Evolutionary conservation across 176 grass and related monocot genomes (phyloP).

Genomic region (Areca catechu): DNA sequence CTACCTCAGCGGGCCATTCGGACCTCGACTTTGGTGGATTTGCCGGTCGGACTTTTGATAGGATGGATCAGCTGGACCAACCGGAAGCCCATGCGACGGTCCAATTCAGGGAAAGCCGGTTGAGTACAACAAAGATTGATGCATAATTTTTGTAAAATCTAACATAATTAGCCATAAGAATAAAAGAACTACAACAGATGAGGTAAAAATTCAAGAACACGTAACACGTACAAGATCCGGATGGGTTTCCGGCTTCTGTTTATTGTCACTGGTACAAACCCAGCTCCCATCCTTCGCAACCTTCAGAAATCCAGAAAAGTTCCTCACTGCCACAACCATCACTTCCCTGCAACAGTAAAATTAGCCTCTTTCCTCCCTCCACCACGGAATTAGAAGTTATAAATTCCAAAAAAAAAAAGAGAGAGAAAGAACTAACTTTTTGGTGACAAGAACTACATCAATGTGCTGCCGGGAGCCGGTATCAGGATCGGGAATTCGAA

Average conservation of each 20-base stretch:
- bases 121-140: too few species aligned
- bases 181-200: too few species aligned
- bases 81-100: too few species aligned
- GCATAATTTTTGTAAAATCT: too few species aligned
- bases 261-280: conserved; percentile 51
- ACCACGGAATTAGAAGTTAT: neutral
- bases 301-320: conserved; percentile 59
- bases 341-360: conserved; percentile 44
- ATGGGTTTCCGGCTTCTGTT: conserved; percentile 41
- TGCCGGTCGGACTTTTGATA: too few species aligned
- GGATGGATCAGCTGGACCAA: too few species aligned
- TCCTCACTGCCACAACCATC: conserved; percentile 81
- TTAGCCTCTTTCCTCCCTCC: conserved; percentile 3
- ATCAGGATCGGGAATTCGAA: conserved; percentile 87
- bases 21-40: too few species aligned
- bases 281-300: conserved; percentile 67
- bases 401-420: neutral
- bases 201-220: neutral
- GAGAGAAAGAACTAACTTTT: conserved; percentile 30
- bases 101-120: too few species aligned
- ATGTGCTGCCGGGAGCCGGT: conserved; percentile 62
- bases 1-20: too few species aligned
- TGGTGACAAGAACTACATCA: conserved; percentile 70
- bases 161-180: too few species aligned
- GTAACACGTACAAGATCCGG: conserved; percentile 47